Evolutionary conservation across 129 eudicot species (phyloP), one percentile per base, ranked within the genome.

Genomic region (Pseudognaphalium luteoalbum): DNA sequence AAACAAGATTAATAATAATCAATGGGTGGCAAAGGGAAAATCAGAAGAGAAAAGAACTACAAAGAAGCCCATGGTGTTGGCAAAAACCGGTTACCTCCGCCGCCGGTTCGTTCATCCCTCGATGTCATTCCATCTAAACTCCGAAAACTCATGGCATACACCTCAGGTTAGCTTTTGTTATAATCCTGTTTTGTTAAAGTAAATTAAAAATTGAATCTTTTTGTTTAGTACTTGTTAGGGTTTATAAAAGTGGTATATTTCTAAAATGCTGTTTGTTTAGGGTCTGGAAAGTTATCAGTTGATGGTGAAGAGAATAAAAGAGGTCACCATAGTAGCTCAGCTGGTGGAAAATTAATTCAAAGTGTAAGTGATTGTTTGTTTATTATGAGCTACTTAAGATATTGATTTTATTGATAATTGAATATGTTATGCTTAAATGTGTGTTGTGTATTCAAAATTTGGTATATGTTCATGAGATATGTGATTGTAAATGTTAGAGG

Each of bases 21-120:
- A 75, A 94, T 94, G 99, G 99, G 90, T 42, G 97, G 97, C 21
- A 94, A 89, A 84, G 99, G 93, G 8, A 71, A 68, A 78, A 91
- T 80, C 78, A 87, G 99, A 82, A 87, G 99, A 80, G 99, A 94
- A 67, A 93, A 94, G 90, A 94, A 94, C 54, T 94, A 89, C 90
- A 78, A 62, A 73, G 92, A 91, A 66, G 91, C 99, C 1, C 99
- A 94, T 69, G 99, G 97, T 22, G 71, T 78, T 29, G 96, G 87
- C 35, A 73, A 83, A 79, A 80, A 51, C 47, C 84, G 91, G 28
- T 87, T 88, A 32, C 99, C 97, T 29, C 99, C 97, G 5, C 99
- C 99, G 16, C 99, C 99, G 12, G 74, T 74, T 4, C 71, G 90
- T 30, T 89, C 99, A 58, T 87, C 97, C 25, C 32, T 91, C 50